Percentiles rank a stretch among this genome's conserved stretches.
phyloP scores from a whole-genome alignment of 1,139 yeast species.

The Sporopachydermia cereana region DNA sequence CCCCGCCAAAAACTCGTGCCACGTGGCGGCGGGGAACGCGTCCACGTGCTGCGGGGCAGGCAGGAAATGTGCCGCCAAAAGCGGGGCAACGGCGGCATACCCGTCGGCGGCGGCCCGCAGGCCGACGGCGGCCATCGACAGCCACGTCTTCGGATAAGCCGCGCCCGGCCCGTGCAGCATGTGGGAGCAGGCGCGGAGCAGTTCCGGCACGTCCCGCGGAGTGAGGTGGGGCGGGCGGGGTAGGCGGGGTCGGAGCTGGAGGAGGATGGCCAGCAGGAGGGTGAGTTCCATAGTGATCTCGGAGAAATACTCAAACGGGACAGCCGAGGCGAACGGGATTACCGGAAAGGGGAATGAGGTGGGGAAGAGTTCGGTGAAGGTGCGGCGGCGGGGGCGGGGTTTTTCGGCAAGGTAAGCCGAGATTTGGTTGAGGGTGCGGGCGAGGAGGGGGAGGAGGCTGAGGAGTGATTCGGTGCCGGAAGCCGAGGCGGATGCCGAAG shows the following conservation, averaged over 20 bases:
- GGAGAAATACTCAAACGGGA: constrained; percentile 57
- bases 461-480: background rate
- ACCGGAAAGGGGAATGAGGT: constrained; percentile 52
- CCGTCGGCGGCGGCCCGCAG: constrained; percentile 54
- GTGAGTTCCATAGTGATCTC: constrained; percentile 66
- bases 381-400: constrained; percentile 37
- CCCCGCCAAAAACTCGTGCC: constrained; percentile 28
- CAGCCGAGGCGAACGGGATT: constrained; percentile 61
- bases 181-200: constrained; percentile 30
- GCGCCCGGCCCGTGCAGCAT: constrained; percentile 18
- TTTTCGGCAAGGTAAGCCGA: background rate
- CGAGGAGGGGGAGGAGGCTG: background rate
- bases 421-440: background rate
- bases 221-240: constrained; percentile 39
- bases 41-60: constrained; percentile 49
- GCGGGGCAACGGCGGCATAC: constrained; percentile 36
- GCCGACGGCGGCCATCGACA: constrained; percentile 21
- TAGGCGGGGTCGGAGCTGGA: constrained; percentile 35
- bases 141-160: constrained; percentile 31
- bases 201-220: constrained; percentile 33
- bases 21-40: constrained; percentile 43
- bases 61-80: constrained; percentile 27
- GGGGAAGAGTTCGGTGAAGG: constrained; percentile 61
- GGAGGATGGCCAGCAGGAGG: constrained; percentile 25
- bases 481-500: background rate